Conservation (phyloP, 495 filamentous ascomycete genomes). For the Coniosporium apollinis region DNA sequence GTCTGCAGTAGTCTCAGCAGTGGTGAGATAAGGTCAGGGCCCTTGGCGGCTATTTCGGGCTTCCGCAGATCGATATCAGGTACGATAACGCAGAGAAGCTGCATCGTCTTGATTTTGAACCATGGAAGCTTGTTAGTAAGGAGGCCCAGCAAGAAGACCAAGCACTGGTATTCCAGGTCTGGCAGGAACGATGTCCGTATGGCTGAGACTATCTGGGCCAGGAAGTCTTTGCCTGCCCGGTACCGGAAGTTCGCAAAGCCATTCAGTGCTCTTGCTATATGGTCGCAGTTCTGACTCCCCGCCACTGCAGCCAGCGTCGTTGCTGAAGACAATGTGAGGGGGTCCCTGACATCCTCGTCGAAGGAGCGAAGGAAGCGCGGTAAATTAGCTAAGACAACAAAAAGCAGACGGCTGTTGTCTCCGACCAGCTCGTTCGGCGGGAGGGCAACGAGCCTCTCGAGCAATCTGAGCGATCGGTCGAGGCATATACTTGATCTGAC, state of each 20-base stretch:
- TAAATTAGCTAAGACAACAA: constrained; percentile 72
- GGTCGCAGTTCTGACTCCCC: constrained; percentile 43
- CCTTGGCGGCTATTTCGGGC: constrained; percentile 74
- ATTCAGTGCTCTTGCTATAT: constrained; percentile 43
- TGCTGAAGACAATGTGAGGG: constrained; percentile 41
- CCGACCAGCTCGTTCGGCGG: constrained; percentile 72
- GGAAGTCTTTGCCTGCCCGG: constrained; percentile 57
- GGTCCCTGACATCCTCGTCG: constrained; percentile 39
- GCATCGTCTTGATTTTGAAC: constrained; percentile 86
- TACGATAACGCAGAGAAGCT: constrained; percentile 68
- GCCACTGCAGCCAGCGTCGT: constrained; percentile 53
- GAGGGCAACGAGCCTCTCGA: constrained; percentile 63
- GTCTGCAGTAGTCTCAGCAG: constrained; percentile 82
- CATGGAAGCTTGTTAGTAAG: constrained; percentile 74
- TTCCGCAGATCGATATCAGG: constrained; percentile 89
- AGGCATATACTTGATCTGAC: constrained; percentile 72
- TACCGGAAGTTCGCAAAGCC: constrained; percentile 54
- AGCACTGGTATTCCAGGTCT: constrained; percentile 61
- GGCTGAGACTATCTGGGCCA: constrained; percentile 55
- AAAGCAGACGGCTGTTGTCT: constrained; percentile 62
- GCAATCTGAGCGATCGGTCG: constrained; percentile 52
- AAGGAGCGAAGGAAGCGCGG: constrained; percentile 74
- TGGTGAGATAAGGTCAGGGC: constrained; percentile 89
- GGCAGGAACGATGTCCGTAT: constrained; percentile 69
- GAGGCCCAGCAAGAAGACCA: constrained; percentile 83